These are phyloP conservation scores for Sungouiozyma ichnusensis DNA, from an alignment of 805 yeast genomes.

Conservation along the genomic window DNA sequence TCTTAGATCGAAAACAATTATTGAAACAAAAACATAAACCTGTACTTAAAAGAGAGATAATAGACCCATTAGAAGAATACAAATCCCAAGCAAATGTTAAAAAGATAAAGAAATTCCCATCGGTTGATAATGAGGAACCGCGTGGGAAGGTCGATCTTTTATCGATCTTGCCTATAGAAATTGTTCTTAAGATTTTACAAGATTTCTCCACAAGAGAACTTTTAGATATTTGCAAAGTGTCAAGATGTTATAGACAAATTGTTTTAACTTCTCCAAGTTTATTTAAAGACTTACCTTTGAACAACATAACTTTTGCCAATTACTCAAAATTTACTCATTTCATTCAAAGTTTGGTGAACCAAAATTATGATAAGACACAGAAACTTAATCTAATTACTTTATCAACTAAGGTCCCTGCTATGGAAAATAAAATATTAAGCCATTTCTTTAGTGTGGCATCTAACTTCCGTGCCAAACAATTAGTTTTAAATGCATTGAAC, in stretches of 20 bases:
- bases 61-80: conserved; percentile 19
- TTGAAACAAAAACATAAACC: conserved; percentile 7
- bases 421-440: conserved; percentile 15
- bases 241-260: conserved; percentile 16
- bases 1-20: conserved; percentile 10
- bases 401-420: conserved; percentile 15
- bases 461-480: conserved; percentile 7
- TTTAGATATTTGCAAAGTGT: conserved; percentile 10
- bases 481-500: conserved; percentile 15
- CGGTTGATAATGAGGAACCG: background rate
- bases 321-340: conserved; percentile 12
- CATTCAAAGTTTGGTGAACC: conserved; percentile 3
- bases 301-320: conserved; percentile 9
- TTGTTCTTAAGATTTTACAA: conserved; percentile 14
- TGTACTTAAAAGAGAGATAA: conserved; percentile 6
- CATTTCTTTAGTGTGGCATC: conserved; percentile 8
- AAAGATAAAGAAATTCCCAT: background rate
- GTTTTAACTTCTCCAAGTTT: conserved; percentile 12
- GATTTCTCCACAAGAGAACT: conserved; percentile 15
- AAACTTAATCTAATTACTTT: conserved; percentile 9
- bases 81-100: background rate
- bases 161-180: conserved; percentile 17
- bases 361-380: background rate
- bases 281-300: conserved; percentile 13
- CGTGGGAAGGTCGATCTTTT: conserved; percentile 11